Percentiles rank a stretch among this genome's conserved stretches.
phyloP scores from a whole-genome alignment of 1,284 basidiomycete species.

The Apiotrichum siamense region DNA sequence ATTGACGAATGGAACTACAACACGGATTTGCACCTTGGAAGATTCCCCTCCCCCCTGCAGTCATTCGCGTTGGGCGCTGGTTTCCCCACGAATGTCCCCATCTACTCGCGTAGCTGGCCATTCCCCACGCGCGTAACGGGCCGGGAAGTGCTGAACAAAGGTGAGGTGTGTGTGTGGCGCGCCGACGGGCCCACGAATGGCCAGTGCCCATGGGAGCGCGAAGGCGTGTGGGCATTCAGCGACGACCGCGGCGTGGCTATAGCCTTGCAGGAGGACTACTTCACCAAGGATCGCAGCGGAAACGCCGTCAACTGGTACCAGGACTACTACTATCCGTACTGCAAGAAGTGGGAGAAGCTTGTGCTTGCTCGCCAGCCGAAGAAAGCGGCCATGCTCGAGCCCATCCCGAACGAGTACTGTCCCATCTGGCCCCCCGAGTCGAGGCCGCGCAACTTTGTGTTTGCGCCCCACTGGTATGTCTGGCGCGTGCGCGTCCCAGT shows the following conservation, averaged over 20 bases:
- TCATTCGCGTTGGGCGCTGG: conserved; percentile 79
- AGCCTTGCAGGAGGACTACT: conserved; percentile 80
- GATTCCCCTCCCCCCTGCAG: conserved; percentile 73
- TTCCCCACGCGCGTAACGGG: conserved; percentile 59
- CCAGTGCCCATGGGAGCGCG: conserved; percentile 78
- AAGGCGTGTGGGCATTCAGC: conserved; percentile 92
- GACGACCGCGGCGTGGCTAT: conserved; percentile 61
- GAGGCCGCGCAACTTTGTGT: conserved; percentile 69
- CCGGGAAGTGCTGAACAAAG: conserved; percentile 51
- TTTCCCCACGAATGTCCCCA: conserved; percentile 62
- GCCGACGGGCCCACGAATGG: conserved; percentile 63
- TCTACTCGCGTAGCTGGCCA: conserved; percentile 76
- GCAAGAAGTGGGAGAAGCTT: conserved; percentile 64
- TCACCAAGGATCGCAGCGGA: conserved; percentile 61
- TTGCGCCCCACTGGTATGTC: conserved; percentile 76
- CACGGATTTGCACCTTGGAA: conserved; percentile 82
- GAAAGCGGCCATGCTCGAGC: conserved; percentile 65
- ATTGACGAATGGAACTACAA: conserved; percentile 84
- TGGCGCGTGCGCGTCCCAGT: background rate
- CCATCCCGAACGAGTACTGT: conserved; percentile 89
- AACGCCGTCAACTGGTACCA: conserved; percentile 72
- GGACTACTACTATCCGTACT: conserved; percentile 79
- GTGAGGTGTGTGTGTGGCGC: conserved; percentile 61
- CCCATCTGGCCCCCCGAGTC: conserved; percentile 64
- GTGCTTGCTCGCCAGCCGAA: conserved; percentile 49